Conservation (phyloP, 2,329 filamentous ascomycete genomes). For the Pseudogymnoascus sp. region DNA sequence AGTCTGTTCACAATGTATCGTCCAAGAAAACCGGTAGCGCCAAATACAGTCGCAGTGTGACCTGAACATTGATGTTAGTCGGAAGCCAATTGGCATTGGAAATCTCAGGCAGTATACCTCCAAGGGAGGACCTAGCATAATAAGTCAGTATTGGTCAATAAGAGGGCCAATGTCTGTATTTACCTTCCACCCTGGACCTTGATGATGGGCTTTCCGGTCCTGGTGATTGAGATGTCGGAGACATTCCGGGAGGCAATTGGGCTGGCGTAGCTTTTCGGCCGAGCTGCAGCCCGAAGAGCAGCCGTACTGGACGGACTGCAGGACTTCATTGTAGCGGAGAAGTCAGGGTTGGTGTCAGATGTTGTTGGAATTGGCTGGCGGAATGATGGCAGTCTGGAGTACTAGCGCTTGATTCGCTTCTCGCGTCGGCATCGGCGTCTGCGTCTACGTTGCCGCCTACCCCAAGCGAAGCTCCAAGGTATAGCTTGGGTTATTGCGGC, state of each 20-base stretch:
- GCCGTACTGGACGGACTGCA: constrained; percentile 40
- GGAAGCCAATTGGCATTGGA: constrained; percentile 20
- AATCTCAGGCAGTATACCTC: constrained; percentile 50
- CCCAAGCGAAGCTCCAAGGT: constrained; percentile 12
- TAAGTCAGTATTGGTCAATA: neutral
- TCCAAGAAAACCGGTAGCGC: constrained; percentile 89
- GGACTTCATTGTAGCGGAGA: constrained; percentile 30
- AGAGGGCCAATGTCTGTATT: constrained; percentile 28
- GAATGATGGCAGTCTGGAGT: constrained; percentile 5
- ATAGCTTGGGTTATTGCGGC: constrained; percentile 2
- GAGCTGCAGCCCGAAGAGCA: constrained; percentile 47
- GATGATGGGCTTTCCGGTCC: constrained; percentile 92
- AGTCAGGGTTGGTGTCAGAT: constrained; percentile 3
- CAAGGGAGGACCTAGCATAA: constrained; percentile 61
- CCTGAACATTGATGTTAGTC: constrained; percentile 42
- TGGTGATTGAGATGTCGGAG: constrained; percentile 84
- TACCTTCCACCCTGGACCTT: constrained; percentile 84
- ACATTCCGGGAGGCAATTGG: constrained; percentile 43
- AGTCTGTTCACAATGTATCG: constrained; percentile 96
- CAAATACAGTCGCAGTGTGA: constrained; percentile 95
- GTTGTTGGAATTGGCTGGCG: constrained; percentile 2
- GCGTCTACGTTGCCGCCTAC: constrained; percentile 3
- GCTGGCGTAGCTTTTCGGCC: constrained; percentile 40
- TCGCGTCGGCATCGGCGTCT: constrained; percentile 6
- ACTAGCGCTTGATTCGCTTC: constrained; percentile 11